Base-by-base conservation (phyloP, 208 protist genomes). In the Wallacemonas sp. region DNA sequence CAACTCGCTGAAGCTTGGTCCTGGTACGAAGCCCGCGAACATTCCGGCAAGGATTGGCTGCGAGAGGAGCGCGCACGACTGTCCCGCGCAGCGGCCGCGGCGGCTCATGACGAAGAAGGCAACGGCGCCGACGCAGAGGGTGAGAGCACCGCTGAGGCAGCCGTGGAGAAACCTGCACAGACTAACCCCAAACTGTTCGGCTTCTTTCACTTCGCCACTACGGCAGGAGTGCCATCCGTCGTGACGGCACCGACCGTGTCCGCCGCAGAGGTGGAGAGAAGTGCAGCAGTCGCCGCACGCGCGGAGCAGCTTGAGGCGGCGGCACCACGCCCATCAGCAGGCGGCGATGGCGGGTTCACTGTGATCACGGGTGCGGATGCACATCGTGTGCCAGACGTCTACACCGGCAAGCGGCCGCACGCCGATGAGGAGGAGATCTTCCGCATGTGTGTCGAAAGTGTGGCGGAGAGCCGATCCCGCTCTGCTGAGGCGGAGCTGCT, bases 401-500 rank as follows among this genome's bases (percentile, higher is more conserved):
- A 91, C 70, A 77, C 76, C 0, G 90, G 90, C 38, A 82, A 81
- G 67, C 67, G 79, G 38, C 91, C 91, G 14, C 74, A 74, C 30
- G 74, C 78, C 11, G 84, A 88, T 22, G 72, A 85, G 41, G 82
- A 92, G 28, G 67, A 86, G 54, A 81, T 90, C 51, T 81, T 94
- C 61, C 63, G 77, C 21, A 65, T 77, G 53, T 80, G 75, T 33
- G 88, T 86, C 6, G 64, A 70, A 36, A 84, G 76, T 38, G 76
- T 94, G 15, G 86, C 82, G 8, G 66, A 83, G 41, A 84, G 74
- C 30, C 70, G 75, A 39, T 84, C 76, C 2, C 84, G 91, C 24
- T 84, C 91, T 44, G 68, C 81, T 12, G 91, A 96, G 75, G 79
- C 75, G 9, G 71, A 71, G 42, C 83, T 96, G 62, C 78, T 96